Conservation (phyloP, 768 basidiomycete species). For the Phlebiopsis gigantea region DNA sequence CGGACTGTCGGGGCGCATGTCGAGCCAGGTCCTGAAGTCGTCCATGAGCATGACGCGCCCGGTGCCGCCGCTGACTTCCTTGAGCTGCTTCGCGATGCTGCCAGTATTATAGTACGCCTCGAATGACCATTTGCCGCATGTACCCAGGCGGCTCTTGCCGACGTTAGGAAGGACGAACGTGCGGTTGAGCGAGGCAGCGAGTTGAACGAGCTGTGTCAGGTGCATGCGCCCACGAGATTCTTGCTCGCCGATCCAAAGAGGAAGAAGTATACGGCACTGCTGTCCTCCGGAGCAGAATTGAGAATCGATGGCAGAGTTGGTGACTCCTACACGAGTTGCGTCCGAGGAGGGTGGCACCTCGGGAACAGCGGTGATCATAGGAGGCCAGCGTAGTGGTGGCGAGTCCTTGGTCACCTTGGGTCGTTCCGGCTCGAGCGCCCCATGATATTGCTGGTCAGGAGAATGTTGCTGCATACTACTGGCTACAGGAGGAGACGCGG, state of each 20-base stretch:
- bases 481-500: not conserved
- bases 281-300: slow-evolving; percentile 19
- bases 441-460: not conserved
- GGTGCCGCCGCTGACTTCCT: slow-evolving; percentile 6
- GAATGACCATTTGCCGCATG: slow-evolving; percentile 46
- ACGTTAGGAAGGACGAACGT: slow-evolving; percentile 61
- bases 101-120: slow-evolving; percentile 43
- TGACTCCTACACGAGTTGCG: not conserved
- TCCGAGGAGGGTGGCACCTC: slow-evolving; percentile 14
- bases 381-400: slow-evolving; percentile 25
- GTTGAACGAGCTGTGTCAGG: slow-evolving; percentile 43
- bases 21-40: slow-evolving; percentile 35
- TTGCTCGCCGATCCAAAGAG: slow-evolving; percentile 47
- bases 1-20: slow-evolving; percentile 24
- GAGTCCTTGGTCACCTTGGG: not conserved
- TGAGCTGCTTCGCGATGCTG: slow-evolving; percentile 15
- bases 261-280: slow-evolving; percentile 42
- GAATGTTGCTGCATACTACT: not conserved
- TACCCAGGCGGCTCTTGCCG: slow-evolving; percentile 46
- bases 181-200: slow-evolving; percentile 46
- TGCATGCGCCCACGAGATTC: slow-evolving; percentile 56
- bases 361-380: slow-evolving; percentile 30
- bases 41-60: slow-evolving; percentile 29
- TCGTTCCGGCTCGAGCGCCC: not conserved
- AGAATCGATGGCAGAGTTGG: slow-evolving; percentile 16